phyloP scores from a whole-genome alignment of 2,329 filamentous ascomycete species.

The Fusarium euwallaceae region DNA sequence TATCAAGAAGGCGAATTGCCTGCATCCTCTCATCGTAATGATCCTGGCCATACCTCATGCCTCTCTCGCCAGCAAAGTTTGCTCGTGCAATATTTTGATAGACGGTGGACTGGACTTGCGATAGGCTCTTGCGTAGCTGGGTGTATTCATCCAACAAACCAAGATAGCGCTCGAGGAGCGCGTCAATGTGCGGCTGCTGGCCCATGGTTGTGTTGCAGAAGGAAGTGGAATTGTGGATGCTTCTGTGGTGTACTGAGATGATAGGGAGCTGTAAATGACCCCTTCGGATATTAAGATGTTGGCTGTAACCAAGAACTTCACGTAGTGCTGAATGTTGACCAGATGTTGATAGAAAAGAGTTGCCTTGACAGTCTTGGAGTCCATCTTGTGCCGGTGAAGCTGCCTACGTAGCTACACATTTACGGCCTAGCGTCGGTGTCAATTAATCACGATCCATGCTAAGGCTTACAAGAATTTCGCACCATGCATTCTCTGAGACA shows the following conservation, averaged over 20 bases:
- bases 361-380: background rate
- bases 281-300: background rate
- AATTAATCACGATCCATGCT: background rate
- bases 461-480: background rate
- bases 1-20: conserved; percentile 62
- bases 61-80: conserved; percentile 77
- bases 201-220: conserved; percentile 30
- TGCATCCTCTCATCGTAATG: conserved; percentile 82
- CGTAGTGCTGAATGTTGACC: background rate
- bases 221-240: background rate
- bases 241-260: background rate
- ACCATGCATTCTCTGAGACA: background rate
- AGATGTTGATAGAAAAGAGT: conserved; percentile 9
- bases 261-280: background rate
- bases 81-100: conserved; percentile 76
- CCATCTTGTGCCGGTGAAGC: conserved; percentile 3
- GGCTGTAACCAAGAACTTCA: background rate
- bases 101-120: conserved; percentile 66
- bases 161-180: conserved; percentile 75
- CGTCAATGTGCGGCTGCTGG: conserved; percentile 65
- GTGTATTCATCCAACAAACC: conserved; percentile 76
- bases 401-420: conserved; percentile 25
- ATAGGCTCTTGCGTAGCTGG: conserved; percentile 67
- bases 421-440: conserved; percentile 38
- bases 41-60: conserved; percentile 75